Base-by-base conservation (phyloP, 1,139 yeast species). In the Lodderomyces beijingensis region DNA sequence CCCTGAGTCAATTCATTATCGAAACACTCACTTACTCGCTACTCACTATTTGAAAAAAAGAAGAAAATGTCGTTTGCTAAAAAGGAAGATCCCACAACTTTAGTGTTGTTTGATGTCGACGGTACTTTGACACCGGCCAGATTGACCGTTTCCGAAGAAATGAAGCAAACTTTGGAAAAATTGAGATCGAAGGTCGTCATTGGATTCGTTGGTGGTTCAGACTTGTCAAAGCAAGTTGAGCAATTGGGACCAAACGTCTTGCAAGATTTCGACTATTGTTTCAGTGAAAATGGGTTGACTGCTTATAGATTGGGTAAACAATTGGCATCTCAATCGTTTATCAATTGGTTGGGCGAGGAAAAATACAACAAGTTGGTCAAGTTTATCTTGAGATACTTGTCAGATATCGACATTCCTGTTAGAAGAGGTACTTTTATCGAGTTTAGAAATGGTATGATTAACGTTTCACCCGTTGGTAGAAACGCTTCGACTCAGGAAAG, bases 381-480 rank as follows among this genome's bases (percentile, higher is more conserved):
- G 63, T 93, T 87, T 66, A 78, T 88, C 57, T 75, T 91, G 57
- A 77, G 75, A 53, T 87, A 91, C 70, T 75, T 91, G 51, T 62
- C 96, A 35, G 84, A 83, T 28, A 61, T 93, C 40, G 98, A 93
- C 45, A 63, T 91, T 49, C 99, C 99, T 54, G 70, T 80, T 51
- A 80, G 89, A 79, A 82, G 96, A 72, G 99, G 99, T 65, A 91
- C 99, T 42, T 91, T 91, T 63, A 67, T 91, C 49, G 99, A 91
- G 71, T 93, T 91, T 76, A 87, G 99, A 77, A 91, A 91, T 63
- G 99, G 99, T 62, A 89, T 91, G 96, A 86, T 91, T 65, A 91
- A 91, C 63, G 87, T 91, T 41, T 88, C 96, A 12, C 99, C 99
- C 48, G 78, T 91, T 41, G 99, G 99, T 54, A 86, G 99, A 78